phyloP scores from a whole-genome alignment of 495 filamentous ascomycete species.

The Cairneyella variabilis region DNA sequence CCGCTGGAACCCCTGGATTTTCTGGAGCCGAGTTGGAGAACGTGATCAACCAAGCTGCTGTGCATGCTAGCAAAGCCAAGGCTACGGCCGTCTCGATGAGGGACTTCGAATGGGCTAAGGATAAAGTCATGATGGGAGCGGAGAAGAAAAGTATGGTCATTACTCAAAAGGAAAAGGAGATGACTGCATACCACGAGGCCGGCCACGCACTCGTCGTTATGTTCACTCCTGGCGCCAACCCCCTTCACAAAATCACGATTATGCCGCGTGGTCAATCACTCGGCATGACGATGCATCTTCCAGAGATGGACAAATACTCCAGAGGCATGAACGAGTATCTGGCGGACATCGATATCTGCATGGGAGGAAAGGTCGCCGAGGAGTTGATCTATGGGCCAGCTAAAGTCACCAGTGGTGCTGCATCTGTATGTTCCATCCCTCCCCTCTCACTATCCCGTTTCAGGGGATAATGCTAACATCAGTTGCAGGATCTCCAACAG shows the following conservation, averaged over 20 bases:
- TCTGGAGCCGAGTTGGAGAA: slow-evolving; percentile 96
- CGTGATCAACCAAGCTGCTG: slow-evolving; percentile 91
- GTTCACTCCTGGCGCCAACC: slow-evolving; percentile 66
- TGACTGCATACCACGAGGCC: slow-evolving; percentile 97
- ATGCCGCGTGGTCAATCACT: slow-evolving; percentile 83
- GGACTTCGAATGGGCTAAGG: slow-evolving; percentile 96
- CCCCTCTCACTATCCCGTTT: background rate
- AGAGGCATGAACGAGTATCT: slow-evolving; percentile 68
- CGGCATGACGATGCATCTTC: slow-evolving; percentile 79
- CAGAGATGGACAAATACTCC: slow-evolving; percentile 86
- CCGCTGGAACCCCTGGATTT: slow-evolving; percentile 82
- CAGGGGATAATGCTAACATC: slow-evolving; percentile 20
- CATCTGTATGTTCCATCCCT: slow-evolving; percentile 50
- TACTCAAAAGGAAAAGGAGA: slow-evolving; percentile 75
- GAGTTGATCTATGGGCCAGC: slow-evolving; percentile 87
- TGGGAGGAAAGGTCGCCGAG: slow-evolving; percentile 94
- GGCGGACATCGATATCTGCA: slow-evolving; percentile 71
- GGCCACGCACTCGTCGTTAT: slow-evolving; percentile 89
- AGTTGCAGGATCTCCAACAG: slow-evolving; percentile 66
- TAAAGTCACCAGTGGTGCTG: slow-evolving; percentile 79
- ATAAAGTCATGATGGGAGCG: slow-evolving; percentile 96
- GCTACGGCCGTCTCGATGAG: slow-evolving; percentile 63
- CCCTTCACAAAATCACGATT: slow-evolving; percentile 94
- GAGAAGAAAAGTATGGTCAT: slow-evolving; percentile 86
- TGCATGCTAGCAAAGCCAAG: slow-evolving; percentile 82